A percentile compares a stretch with the other conserved stretches of the same genome.
These are phyloP conservation scores for Phytophthora sp. DNA, from an alignment of 352 stramenopile genomes.

Conservation along the genomic window DNA sequence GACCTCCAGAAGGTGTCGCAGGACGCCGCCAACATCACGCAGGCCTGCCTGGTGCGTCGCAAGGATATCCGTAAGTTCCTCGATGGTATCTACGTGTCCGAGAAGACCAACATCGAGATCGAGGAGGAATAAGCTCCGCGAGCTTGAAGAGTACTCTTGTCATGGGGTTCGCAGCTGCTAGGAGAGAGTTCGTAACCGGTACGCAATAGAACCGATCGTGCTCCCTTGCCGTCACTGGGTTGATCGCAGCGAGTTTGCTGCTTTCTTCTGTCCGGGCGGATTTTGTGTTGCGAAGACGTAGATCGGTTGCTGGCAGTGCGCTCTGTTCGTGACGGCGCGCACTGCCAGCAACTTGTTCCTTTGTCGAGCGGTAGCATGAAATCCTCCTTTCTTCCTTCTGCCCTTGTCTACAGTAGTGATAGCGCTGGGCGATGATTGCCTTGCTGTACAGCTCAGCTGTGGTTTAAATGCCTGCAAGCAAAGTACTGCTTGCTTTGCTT, in stretches of 20 bases:
- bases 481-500: too few species aligned
- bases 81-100: conserved; percentile 99
- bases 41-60: conserved; percentile 83
- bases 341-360: conserved; percentile 7
- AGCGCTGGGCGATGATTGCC: too few species aligned
- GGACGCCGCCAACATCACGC: conserved; percentile 86
- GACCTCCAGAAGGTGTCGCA: conserved; percentile 98
- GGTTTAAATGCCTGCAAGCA: too few species aligned
- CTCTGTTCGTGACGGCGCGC: background rate
- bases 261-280: conserved; percentile 92
- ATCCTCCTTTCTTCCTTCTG: conserved; percentile 34
- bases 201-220: conserved; percentile 52
- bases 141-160: conserved; percentile 9
- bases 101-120: conserved; percentile 93
- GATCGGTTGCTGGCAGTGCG: conserved; percentile 6
- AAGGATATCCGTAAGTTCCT: conserved; percentile 99
- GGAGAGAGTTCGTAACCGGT: conserved; percentile 42
- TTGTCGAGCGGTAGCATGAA: conserved; percentile 49
- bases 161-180: conserved; percentile 32
- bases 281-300: conserved; percentile 87
- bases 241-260: conserved; percentile 72
- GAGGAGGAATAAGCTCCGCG: conserved; percentile 55
- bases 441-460: too few species aligned
- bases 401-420: conserved; percentile 1
- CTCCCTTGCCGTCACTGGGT: conserved; percentile 89